Percentiles rank a stretch among this genome's conserved stretches.
Conservation (phyloP, 768 basidiomycete species). For the Leccinum olivaceopallidum region DNA sequence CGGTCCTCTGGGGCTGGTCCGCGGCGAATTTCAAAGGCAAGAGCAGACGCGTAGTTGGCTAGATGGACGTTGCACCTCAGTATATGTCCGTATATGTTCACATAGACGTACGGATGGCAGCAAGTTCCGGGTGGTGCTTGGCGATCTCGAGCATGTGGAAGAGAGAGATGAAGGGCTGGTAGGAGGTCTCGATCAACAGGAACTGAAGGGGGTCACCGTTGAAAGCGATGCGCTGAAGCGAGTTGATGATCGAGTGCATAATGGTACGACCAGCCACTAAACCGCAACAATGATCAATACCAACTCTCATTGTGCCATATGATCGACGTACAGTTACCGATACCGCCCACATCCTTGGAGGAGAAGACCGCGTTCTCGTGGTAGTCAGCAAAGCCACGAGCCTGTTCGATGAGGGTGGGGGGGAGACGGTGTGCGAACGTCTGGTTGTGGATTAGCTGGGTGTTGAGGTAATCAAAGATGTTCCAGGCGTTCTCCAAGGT, state of each 20-base stretch:
- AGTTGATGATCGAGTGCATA: conserved; percentile 65
- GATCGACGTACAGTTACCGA: conserved; percentile 72
- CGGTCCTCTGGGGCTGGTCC: conserved; percentile 73
- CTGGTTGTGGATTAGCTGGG: conserved; percentile 78
- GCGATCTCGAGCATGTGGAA: conserved; percentile 74
- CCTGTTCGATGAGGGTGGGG: conserved; percentile 75
- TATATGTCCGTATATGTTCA: not conserved
- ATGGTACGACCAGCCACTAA: conserved; percentile 83
- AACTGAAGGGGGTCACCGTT: conserved; percentile 79
- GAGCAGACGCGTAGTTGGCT: conserved; percentile 75
- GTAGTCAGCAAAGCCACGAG: conserved; percentile 73
- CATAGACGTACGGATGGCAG: conserved; percentile 59
- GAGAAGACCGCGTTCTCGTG: conserved; percentile 80
- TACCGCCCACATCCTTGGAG: conserved; percentile 54
- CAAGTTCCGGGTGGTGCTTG: conserved; percentile 56
- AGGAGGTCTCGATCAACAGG: conserved; percentile 76
- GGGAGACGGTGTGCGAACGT: conserved; percentile 78
- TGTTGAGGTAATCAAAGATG: conserved; percentile 76
- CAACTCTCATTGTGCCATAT: not conserved
- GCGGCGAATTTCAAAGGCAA: conserved; percentile 78
- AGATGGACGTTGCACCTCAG: conserved; percentile 13
- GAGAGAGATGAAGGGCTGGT: conserved; percentile 90
- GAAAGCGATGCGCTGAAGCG: conserved; percentile 78
- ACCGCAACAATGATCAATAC: conserved; percentile 12
- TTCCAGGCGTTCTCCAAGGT: conserved; percentile 78